Conservation (phyloP, 371 early-diverging fungal species). For the Mortierella sp. region DNA sequence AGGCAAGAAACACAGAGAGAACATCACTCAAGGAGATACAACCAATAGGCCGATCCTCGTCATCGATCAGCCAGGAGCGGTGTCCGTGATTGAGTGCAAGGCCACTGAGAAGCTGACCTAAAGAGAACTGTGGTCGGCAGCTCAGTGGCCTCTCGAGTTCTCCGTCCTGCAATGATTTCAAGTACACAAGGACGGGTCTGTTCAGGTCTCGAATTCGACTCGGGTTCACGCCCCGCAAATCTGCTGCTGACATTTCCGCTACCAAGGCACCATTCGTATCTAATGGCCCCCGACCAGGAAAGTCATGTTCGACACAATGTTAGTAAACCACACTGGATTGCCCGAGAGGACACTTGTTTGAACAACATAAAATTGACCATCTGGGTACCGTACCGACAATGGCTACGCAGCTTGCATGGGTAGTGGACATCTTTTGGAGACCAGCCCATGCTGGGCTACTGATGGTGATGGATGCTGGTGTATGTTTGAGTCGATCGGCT, state of each 20-base stretch:
- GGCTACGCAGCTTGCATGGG: conserved; percentile 61
- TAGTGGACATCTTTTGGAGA: conserved; percentile 59
- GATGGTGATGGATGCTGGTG: conserved; percentile 56
- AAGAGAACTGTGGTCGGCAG: conserved; percentile 64
- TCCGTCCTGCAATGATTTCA: conserved; percentile 59
- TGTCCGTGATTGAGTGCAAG: conserved; percentile 63
- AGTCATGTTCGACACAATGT: too few species aligned
- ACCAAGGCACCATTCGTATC: conserved; percentile 63
- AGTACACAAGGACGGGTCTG: conserved; percentile 54
- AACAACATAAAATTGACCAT: background rate
- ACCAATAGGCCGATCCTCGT: conserved; percentile 62
- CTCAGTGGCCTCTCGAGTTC: conserved; percentile 61
- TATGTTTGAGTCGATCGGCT: conserved; percentile 21
- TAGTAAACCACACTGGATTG: too few species aligned
- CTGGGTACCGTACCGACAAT: conserved; percentile 50
- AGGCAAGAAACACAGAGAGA: conserved; percentile 42
- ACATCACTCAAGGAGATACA: conserved; percentile 62
- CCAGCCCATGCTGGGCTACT: conserved; percentile 64
- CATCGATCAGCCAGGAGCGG: conserved; percentile 69
- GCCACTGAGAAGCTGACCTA: conserved; percentile 68
- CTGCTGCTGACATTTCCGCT: conserved; percentile 69
- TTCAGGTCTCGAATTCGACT: conserved; percentile 56
- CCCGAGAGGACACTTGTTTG: too few species aligned
- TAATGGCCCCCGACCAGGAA: background rate
- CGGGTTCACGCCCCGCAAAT: conserved; percentile 69